phyloP scores from a whole-genome alignment of 495 filamentous ascomycete genomes.

The Penicillium ucsense region DNA sequence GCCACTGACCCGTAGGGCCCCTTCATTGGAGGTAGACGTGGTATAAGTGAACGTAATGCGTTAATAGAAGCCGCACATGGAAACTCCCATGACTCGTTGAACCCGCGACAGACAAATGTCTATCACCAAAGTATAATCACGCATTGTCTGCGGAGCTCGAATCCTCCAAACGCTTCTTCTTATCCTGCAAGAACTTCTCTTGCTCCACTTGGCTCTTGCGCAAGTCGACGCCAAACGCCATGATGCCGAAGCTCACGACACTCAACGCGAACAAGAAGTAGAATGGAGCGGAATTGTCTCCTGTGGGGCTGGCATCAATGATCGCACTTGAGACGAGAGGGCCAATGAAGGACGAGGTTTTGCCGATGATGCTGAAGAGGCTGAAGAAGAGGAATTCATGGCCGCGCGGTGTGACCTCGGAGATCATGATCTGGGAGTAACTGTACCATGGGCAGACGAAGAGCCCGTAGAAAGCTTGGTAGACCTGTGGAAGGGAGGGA shows the following conservation, averaged over 20 bases:
- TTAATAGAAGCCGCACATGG: too few species aligned
- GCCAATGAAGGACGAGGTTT: conserved; percentile 55
- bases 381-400: conserved; percentile 61
- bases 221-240: conserved; percentile 46
- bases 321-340: conserved; percentile 56
- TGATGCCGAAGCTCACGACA: conserved; percentile 39
- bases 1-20: too few species aligned
- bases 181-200: conserved; percentile 21
- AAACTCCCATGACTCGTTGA: too few species aligned
- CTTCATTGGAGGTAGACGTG: too few species aligned
- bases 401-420: conserved; percentile 53
- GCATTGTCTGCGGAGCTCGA: neutral
- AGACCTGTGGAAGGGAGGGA: conserved; percentile 24
- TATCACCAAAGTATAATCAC: too few species aligned
- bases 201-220: conserved; percentile 51
- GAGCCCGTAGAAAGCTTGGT: conserved; percentile 54
- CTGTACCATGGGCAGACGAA: conserved; percentile 62
- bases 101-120: too few species aligned
- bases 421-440: conserved; percentile 60
- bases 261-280: conserved; percentile 54
- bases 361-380: conserved; percentile 55
- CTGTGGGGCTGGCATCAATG: conserved; percentile 47
- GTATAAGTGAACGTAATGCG: too few species aligned
- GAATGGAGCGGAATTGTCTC: conserved; percentile 49
- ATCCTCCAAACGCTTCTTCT: conserved; percentile 5